These are phyloP conservation scores for Paecilomyces dactylethromorphus DNA, from an alignment of 2,329 filamentous ascomycete species.

Conservation along the genomic window DNA sequence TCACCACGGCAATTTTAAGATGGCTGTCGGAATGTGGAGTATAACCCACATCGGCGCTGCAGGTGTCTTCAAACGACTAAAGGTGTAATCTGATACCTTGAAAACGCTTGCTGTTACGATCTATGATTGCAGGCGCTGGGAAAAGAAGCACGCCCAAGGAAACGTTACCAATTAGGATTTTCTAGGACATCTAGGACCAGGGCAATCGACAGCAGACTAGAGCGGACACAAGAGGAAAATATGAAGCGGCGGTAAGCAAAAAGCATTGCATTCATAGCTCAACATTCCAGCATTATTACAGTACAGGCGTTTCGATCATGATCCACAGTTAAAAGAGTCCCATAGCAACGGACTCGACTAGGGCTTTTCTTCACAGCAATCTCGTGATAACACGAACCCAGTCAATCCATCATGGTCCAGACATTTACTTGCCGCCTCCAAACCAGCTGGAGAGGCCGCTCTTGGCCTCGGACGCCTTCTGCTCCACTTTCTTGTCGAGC, in stretches of 20 bases:
- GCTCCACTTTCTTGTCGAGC: conserved; percentile 75
- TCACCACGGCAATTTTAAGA: background rate
- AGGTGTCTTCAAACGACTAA: background rate
- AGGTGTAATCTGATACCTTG: background rate
- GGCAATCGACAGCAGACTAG: background rate
- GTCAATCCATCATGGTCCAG: background rate
- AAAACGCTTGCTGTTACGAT: background rate
- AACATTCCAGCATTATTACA: background rate
- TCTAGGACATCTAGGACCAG: background rate
- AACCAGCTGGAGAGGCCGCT: conserved; percentile 81
- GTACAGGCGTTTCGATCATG: background rate
- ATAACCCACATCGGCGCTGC: background rate
- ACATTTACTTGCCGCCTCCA: conserved; percentile 43
- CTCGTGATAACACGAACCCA: background rate
- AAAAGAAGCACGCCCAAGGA: too few species aligned
- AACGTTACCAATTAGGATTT: too few species aligned
- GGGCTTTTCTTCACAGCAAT: background rate
- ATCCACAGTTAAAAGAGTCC: background rate
- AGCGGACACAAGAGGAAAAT: background rate
- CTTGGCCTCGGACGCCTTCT: conserved; percentile 75
- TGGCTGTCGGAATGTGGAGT: background rate
- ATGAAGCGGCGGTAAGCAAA: background rate
- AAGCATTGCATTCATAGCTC: background rate
- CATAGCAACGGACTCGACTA: background rate
- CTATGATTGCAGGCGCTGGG: background rate